These are phyloP conservation scores for Primulina tabacum DNA, from an alignment of 257 asterid genomes.

Conservation along the genomic window DNA sequence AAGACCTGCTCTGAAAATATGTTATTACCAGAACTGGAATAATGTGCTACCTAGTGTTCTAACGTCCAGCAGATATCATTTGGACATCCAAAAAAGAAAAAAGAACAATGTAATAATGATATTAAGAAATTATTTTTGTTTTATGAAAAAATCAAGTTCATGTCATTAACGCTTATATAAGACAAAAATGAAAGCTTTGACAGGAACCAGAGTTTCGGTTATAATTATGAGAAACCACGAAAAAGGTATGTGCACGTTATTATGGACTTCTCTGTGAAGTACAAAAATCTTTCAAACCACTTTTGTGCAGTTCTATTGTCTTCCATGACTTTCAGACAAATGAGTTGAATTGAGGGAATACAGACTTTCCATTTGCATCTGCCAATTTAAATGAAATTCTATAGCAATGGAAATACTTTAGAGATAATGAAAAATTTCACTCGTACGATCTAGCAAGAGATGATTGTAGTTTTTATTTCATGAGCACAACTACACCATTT, in stretches of 20 bases:
- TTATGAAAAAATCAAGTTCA: not conserved
- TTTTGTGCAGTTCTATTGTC: not conserved
- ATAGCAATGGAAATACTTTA: not conserved
- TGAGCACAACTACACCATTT: constrained; percentile 6
- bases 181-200: not conserved
- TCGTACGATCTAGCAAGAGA: not conserved
- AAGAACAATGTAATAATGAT: not conserved
- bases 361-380: not conserved
- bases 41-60: not conserved
- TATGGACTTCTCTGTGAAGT: not conserved
- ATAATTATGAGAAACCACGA: not conserved
- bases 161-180: not conserved
- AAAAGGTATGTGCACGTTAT: not conserved
- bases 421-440: not conserved
- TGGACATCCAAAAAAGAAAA: not conserved
- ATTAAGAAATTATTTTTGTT: not conserved
- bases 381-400: not conserved
- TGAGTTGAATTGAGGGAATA: not conserved
- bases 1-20: not conserved
- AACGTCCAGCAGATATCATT: not conserved
- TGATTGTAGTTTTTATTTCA: not conserved
- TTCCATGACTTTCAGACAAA: not conserved
- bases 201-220: not conserved
- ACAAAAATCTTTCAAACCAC: constrained; percentile 1
- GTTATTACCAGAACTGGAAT: not conserved